phyloP scores from a whole-genome alignment of 2,329 filamentous ascomycete species.

The Pseudogymnoascus sp. region DNA sequence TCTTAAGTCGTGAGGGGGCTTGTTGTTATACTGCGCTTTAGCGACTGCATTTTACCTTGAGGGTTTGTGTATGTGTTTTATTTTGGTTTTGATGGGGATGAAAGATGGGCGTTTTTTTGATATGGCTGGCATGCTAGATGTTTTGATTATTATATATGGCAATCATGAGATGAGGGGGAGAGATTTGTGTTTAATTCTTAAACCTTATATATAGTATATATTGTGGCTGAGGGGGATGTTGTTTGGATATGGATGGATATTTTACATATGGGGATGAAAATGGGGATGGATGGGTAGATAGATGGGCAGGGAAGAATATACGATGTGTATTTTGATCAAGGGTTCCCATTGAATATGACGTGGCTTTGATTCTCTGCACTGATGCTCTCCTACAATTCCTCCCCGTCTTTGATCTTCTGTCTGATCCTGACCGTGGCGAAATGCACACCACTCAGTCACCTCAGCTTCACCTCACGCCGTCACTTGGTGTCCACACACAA shows the following conservation, averaged over 20 bases:
- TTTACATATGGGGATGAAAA: background rate
- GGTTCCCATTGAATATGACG: too few relatives aligned
- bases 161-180: too few relatives aligned
- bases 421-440: too few relatives aligned
- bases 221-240: background rate
- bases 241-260: background rate
- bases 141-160: too few relatives aligned
- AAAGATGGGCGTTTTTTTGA: background rate
- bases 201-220: conserved; percentile 4
- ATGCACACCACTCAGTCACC: background rate
- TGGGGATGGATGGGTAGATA: background rate
- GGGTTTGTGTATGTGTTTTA: background rate
- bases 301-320: background rate
- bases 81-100: too few relatives aligned
- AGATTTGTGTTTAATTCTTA: background rate
- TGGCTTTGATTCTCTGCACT: too few relatives aligned
- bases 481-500: background rate
- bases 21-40: background rate
- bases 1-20: too few relatives aligned
- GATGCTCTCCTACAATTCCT: too few relatives aligned
- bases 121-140: background rate
- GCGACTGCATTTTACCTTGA: background rate
- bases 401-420: too few relatives aligned
- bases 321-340: too few relatives aligned
- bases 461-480: background rate